Conservation (phyloP, 2,329 filamentous ascomycete genomes). For the Cladobotryum mycophilum region DNA sequence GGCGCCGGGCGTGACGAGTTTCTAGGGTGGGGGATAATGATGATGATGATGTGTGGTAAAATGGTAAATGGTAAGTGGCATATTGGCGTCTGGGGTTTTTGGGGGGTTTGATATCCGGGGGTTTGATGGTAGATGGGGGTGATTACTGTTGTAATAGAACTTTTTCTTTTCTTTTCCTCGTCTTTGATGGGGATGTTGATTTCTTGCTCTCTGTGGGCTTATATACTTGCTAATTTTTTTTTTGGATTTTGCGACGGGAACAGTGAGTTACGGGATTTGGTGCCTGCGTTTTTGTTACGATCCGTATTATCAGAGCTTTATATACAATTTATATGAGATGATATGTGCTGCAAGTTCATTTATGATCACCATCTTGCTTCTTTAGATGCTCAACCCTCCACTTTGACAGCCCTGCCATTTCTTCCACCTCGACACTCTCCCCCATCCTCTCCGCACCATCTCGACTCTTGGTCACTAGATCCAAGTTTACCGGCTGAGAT, state of each 20-base stretch:
- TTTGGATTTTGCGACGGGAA: too few species aligned
- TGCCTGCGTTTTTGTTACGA: too few species aligned
- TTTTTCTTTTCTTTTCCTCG: constrained; percentile 19
- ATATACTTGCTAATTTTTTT: too few species aligned
- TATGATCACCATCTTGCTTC: constrained; percentile 14
- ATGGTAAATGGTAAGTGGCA: too few species aligned
- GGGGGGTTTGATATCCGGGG: not conserved
- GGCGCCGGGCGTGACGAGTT: constrained; percentile 62
- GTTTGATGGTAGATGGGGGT: constrained; percentile 4
- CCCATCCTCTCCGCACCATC: constrained; percentile 27
- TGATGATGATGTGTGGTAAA: not conserved
- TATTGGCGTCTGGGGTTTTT: not conserved
- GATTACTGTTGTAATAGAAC: too few species aligned
- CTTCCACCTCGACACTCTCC: constrained; percentile 29
- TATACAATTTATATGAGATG: not conserved
- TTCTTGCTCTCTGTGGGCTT: not conserved
- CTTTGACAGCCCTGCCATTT: constrained; percentile 33
- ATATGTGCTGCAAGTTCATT: not conserved
- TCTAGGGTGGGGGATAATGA: constrained; percentile 35
- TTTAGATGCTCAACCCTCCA: constrained; percentile 31
- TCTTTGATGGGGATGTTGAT: constrained; percentile 18
- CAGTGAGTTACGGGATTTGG: too few species aligned
- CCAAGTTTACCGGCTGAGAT: constrained; percentile 17
- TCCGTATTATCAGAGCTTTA: too few species aligned
- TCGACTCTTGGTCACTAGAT: constrained; percentile 1